Conservation (phyloP, 2,329 filamentous ascomycete genomes). For the Monosporascus sp. region DNA sequence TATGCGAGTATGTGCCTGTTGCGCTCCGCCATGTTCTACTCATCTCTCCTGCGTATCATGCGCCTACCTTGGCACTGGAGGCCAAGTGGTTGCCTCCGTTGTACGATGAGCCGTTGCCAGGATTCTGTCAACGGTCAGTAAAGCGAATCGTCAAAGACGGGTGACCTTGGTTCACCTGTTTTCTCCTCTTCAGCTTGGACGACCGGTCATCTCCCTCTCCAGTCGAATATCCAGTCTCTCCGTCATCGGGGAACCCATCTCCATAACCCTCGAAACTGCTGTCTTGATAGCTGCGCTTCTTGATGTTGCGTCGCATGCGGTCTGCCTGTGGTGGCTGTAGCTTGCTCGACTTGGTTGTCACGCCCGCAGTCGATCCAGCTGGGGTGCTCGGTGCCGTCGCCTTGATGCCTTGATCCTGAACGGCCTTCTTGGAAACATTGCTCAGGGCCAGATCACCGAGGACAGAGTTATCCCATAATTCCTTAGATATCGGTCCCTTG, state of each 20-base stretch:
- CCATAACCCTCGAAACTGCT: conserved; percentile 70
- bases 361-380: conserved; percentile 27
- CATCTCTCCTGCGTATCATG: conserved; percentile 37
- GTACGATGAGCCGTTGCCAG: conserved; percentile 38
- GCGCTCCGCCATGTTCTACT: not conserved
- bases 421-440: conserved; percentile 32
- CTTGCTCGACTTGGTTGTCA: conserved; percentile 24
- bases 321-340: conserved; percentile 38
- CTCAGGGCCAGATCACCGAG: conserved; percentile 50
- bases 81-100: conserved; percentile 42
- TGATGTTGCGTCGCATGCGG: conserved; percentile 60
- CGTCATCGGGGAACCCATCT: conserved; percentile 66
- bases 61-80: conserved; percentile 55
- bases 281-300: conserved; percentile 73
- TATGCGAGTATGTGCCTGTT: no score
- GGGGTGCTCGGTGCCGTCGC: conserved; percentile 51
- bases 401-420: conserved; percentile 37
- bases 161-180: conserved; percentile 49
- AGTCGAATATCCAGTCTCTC: conserved; percentile 64
- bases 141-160: conserved; percentile 24
- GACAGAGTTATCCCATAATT: conserved; percentile 52
- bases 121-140: conserved; percentile 43
- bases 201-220: conserved; percentile 61
- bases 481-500: conserved; percentile 50
- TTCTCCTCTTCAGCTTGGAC: conserved; percentile 54